A percentile compares a stretch with the other conserved stretches of the same genome.
Conservation (phyloP, 257 asterid species). For the Solanum raphanifolium region DNA sequence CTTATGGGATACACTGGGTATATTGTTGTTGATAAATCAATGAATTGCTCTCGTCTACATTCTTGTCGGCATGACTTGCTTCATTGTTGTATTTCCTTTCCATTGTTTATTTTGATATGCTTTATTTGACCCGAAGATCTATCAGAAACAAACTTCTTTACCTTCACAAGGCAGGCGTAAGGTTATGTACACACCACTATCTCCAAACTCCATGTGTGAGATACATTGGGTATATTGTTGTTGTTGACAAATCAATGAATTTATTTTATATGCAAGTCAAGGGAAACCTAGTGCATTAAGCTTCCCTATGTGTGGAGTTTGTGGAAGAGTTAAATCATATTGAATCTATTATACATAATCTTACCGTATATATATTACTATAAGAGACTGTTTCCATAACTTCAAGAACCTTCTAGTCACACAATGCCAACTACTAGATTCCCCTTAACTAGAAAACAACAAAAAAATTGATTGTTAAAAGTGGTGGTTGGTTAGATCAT, state of each 20-base stretch:
- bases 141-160: not conserved
- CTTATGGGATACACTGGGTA: not conserved
- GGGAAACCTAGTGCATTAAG: not conserved
- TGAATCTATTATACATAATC: not conserved
- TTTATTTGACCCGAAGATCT: not conserved
- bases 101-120: not conserved
- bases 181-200: no score
- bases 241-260: not conserved
- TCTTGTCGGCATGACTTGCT: not conserved
- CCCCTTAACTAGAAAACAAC: not conserved
- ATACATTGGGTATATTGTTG: not conserved
- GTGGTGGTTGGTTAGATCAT: not conserved
- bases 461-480: not conserved
- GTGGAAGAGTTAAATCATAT: not conserved
- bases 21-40: not conserved
- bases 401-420: not conserved
- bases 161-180: not conserved
- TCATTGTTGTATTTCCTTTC: not conserved
- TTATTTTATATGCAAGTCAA: not conserved
- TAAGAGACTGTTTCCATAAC: no score
- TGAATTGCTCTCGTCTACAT: not conserved
- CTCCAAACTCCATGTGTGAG: not conserved
- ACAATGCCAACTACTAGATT: not conserved
- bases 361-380: not conserved
- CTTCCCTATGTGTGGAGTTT: not conserved